A percentile compares a stretch with the other conserved stretches of the same genome.
Conservation (phyloP, 768 basidiomycete genomes). For the Suillus alpinus region DNA sequence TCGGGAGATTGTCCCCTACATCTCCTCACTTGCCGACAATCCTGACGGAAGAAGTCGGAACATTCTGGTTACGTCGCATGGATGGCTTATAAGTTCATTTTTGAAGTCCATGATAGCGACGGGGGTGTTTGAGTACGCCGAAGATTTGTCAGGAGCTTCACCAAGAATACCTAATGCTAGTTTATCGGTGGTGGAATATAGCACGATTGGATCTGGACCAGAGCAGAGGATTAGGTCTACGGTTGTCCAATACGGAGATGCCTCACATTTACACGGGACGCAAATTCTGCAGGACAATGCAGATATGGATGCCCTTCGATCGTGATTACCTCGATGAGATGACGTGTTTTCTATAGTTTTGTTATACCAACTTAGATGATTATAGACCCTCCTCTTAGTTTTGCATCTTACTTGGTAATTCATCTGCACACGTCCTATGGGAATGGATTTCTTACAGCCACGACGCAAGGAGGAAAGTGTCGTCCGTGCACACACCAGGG, state of each 20-base stretch:
- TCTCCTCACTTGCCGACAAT: slow-evolving; percentile 30
- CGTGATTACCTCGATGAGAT: not conserved
- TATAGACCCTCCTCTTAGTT: not conserved
- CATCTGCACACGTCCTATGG: not conserved
- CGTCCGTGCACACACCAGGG: not conserved
- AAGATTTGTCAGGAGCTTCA: slow-evolving; percentile 25
- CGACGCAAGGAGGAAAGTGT: not conserved
- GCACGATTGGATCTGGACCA: not conserved
- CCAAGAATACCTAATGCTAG: slow-evolving; percentile 17
- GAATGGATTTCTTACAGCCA: not conserved
- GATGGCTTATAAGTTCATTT: slow-evolving; percentile 58
- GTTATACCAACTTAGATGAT: not conserved
- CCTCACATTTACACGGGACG: not conserved
- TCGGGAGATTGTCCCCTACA: slow-evolving; percentile 36
- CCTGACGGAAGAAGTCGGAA: slow-evolving; percentile 12
- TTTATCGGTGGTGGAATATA: not conserved
- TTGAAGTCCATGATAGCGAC: slow-evolving; percentile 47
- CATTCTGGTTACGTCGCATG: slow-evolving; percentile 66
- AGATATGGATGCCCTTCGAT: not conserved
- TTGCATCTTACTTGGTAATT: not conserved
- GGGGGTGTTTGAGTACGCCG: slow-evolving; percentile 34
- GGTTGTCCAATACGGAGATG: not conserved
- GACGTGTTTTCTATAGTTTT: not conserved
- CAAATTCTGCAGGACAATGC: not conserved
- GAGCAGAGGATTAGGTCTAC: not conserved